phyloP scores from a whole-genome alignment of 495 filamentous ascomycete species.

The Xylaria bambusicola region DNA sequence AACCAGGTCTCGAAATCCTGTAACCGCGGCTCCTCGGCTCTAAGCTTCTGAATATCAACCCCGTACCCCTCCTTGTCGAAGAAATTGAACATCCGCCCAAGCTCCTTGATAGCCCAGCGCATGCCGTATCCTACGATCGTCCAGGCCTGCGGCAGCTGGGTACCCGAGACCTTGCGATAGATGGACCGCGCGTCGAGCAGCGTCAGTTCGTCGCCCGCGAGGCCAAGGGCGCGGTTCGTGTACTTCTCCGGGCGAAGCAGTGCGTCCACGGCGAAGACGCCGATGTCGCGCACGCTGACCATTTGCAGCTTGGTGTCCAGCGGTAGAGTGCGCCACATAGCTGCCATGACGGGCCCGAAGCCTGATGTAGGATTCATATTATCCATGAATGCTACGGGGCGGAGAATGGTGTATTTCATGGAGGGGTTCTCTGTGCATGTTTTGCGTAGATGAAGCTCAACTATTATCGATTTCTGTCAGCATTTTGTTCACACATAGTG shows the following conservation, averaged over 20 bases:
- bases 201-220: constrained; percentile 64
- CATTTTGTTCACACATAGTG: no score
- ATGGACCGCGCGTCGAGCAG: constrained; percentile 48
- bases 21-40: constrained; percentile 51
- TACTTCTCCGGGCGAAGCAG: constrained; percentile 44
- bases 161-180: constrained; percentile 54
- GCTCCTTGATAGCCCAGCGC: constrained; percentile 49
- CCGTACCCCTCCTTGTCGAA: constrained; percentile 63
- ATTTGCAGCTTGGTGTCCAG: constrained; percentile 57
- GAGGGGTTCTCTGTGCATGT: background rate
- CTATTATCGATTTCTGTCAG: background rate
- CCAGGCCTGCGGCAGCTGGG: constrained; percentile 53
- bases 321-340: constrained; percentile 48
- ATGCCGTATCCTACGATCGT: constrained; percentile 39
- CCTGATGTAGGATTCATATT: constrained; percentile 53
- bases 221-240: constrained; percentile 47
- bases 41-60: constrained; percentile 58
- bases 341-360: constrained; percentile 59
- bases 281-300: constrained; percentile 63
- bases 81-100: constrained; percentile 64
- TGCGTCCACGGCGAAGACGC: constrained; percentile 60
- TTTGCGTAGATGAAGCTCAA: constrained; percentile 15
- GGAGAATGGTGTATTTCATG: constrained; percentile 56
- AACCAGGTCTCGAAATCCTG: constrained; percentile 64
- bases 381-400: constrained; percentile 68